These are phyloP conservation scores for Aegilops sharonensis DNA, from an alignment of 176 grass and related monocot genomes.

Conservation along the genomic window DNA sequence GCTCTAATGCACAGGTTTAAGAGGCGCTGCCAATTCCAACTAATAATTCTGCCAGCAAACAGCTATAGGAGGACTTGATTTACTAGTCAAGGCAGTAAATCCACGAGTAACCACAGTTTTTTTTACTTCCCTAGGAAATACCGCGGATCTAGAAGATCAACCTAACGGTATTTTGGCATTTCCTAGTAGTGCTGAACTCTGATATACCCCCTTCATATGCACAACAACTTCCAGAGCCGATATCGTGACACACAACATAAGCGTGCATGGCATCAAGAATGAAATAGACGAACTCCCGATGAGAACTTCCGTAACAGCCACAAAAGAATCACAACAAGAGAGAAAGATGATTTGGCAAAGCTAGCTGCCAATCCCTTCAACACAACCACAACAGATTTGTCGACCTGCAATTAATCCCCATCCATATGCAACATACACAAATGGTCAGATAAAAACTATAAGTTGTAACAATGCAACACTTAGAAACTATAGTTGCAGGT, in stretches of 20 bases:
- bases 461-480: background rate
- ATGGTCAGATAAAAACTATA: background rate
- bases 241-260: background rate
- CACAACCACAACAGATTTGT: background rate
- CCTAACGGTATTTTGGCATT: background rate
- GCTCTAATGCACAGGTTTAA: constrained; percentile 38
- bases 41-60: constrained; percentile 32
- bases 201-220: background rate
- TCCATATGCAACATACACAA: background rate
- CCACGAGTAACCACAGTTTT: background rate
- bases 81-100: constrained; percentile 25
- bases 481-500: background rate
- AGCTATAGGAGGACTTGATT: constrained; percentile 17
- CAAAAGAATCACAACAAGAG: background rate
- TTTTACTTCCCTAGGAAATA: constrained; percentile 7
- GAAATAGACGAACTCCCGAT: background rate
- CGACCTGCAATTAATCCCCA: background rate
- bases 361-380: background rate
- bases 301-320: background rate
- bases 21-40: constrained; percentile 33
- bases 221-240: background rate
- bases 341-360: background rate
- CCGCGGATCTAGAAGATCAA: background rate
- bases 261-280: background rate
- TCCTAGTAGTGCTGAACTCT: background rate